phyloP scores from a whole-genome alignment of 768 basidiomycete genomes.

The Macrolepiota albuminosa region DNA sequence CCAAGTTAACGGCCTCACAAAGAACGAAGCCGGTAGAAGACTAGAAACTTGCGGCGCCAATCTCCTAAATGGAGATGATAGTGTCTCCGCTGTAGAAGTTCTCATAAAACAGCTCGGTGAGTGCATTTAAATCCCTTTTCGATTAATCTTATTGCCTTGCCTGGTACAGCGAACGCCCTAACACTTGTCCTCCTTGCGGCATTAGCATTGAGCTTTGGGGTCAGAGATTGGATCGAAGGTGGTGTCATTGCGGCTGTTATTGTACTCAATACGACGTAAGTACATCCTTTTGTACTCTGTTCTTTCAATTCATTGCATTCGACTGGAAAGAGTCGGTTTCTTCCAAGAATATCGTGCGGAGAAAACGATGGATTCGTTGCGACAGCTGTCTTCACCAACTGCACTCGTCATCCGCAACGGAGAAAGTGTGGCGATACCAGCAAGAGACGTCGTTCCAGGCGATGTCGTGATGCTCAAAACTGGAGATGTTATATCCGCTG shows the following conservation, averaged over 20 bases:
- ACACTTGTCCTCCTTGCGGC: constrained; percentile 31
- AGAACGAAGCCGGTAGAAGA: constrained; percentile 29
- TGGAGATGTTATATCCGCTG: constrained; percentile 41
- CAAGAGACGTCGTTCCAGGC: constrained; percentile 38
- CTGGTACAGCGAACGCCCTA: constrained; percentile 34
- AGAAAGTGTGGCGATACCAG: constrained; percentile 34
- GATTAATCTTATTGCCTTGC: not conserved
- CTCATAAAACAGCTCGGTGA: constrained; percentile 31
- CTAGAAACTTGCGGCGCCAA: constrained; percentile 29
- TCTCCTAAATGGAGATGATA: constrained; percentile 27
- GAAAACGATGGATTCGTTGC: constrained; percentile 47
- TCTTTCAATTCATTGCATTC: not conserved
- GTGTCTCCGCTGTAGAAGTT: constrained; percentile 29
- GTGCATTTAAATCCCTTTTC: constrained; percentile 1
- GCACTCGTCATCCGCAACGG: constrained; percentile 40
- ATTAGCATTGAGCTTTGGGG: constrained; percentile 49
- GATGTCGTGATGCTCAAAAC: constrained; percentile 35
- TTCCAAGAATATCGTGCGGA: constrained; percentile 44
- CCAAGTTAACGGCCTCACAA: constrained; percentile 29
- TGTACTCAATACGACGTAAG: constrained; percentile 35
- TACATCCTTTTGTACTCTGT: not conserved
- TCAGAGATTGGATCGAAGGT: constrained; percentile 48
- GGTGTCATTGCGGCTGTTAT: constrained; percentile 45
- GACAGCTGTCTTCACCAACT: constrained; percentile 42
- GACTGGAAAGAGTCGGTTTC: constrained; percentile 32